Percentiles rank a stretch among this genome's conserved stretches.
phyloP scores from a whole-genome alignment of 768 basidiomycete genomes.

The Termitomyces titanicus region DNA sequence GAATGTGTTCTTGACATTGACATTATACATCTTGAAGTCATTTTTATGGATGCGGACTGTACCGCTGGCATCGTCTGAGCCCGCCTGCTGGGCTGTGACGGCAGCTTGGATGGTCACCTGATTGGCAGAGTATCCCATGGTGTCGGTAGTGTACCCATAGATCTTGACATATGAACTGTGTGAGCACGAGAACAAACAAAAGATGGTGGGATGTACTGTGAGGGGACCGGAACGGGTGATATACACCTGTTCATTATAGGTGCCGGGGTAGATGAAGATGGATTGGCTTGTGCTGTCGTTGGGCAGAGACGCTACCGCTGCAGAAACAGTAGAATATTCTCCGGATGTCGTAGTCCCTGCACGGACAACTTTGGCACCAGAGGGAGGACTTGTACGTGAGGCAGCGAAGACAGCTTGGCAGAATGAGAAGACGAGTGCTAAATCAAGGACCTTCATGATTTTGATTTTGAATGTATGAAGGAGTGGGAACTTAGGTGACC shows the following conservation, averaged over 20 bases:
- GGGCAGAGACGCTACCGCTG: conserved; percentile 39
- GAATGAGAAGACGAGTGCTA: background rate
- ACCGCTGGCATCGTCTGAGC: conserved; percentile 45
- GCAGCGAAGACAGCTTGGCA: conserved; percentile 20
- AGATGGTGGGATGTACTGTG: conserved; percentile 24
- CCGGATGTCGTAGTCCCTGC: conserved; percentile 34
- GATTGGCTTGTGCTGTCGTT: conserved; percentile 32
- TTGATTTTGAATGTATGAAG: background rate
- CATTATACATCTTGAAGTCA: conserved; percentile 47
- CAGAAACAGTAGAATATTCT: conserved; percentile 35
- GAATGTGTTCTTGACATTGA: conserved; percentile 45
- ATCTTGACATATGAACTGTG: conserved; percentile 23
- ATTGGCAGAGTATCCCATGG: conserved; percentile 33
- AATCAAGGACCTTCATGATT: background rate
- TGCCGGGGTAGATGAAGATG: conserved; percentile 48
- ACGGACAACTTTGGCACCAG: conserved; percentile 39
- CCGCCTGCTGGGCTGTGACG: conserved; percentile 30
- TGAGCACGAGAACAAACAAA: background rate
- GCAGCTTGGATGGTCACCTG: conserved; percentile 36
- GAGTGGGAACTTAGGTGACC: background rate
- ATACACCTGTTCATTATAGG: conserved; percentile 40
- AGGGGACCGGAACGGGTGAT: conserved; percentile 43
- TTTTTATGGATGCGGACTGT: conserved; percentile 46
- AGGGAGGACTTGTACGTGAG: conserved; percentile 38
- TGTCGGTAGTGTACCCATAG: conserved; percentile 41